Evolutionary conservation across 1,284 basidiomycete genomes (phyloP).

Genomic region (Moniliella sp.): DNA sequence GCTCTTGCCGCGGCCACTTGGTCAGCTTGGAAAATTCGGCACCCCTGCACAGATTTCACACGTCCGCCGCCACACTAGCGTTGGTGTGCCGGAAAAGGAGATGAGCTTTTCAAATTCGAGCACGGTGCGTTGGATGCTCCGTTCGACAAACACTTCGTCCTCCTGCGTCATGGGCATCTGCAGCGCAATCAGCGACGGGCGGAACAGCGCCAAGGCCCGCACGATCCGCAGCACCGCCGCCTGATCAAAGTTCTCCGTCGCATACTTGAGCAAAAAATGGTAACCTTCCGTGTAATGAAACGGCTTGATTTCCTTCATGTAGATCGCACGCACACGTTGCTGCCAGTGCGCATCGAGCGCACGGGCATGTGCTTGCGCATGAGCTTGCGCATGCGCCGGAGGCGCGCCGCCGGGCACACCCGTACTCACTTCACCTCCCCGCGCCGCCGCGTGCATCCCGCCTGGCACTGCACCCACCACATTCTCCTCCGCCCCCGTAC

Average conservation of each 20-base stretch:
- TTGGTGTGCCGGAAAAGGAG: conserved; percentile 91
- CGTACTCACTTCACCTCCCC: no score
- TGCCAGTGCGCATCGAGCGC: conserved; percentile 9
- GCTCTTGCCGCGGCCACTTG: conserved; percentile 23
- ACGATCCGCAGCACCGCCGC: conserved; percentile 82
- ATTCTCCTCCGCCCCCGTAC: no score
- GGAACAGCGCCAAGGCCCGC: conserved; percentile 73
- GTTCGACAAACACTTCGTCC: conserved; percentile 53
- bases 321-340: conserved; percentile 24
- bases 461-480: no score
- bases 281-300: conserved; percentile 32
- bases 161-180: conserved; percentile 39
- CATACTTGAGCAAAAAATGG: conserved; percentile 31
- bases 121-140: conserved; percentile 75
- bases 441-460: no score
- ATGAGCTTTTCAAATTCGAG: conserved; percentile 89
- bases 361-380: neutral
- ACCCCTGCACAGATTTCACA: conserved; percentile 86
- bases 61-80: conserved; percentile 91
- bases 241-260: conserved; percentile 51
- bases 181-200: conserved; percentile 79
- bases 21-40: conserved; percentile 88
- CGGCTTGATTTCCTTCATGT: conserved; percentile 17
- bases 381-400: no score
- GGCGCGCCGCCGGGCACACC: no score